Evolutionary conservation across 208 protist genomes (phyloP).

Genomic region (Phytomonas francai): DNA sequence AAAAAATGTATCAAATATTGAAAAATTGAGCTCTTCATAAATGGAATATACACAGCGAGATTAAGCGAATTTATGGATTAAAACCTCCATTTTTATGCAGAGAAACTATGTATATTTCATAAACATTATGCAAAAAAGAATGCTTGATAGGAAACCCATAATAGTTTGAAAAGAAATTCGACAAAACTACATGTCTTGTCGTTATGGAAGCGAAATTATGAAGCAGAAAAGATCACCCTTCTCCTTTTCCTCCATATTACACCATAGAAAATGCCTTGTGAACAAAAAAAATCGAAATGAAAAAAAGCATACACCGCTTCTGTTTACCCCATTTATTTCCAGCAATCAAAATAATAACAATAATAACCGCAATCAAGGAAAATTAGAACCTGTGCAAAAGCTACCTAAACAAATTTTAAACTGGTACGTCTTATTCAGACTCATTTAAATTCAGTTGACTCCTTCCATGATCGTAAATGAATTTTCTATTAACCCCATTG

Average conservation of each 20-base stretch:
- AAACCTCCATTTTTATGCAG: neutral
- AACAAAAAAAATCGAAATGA: neutral
- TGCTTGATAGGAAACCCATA: neutral
- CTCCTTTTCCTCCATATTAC: neutral
- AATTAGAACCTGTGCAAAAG: constrained; percentile 3
- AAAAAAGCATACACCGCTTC: neutral
- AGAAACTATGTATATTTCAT: neutral
- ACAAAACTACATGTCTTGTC: neutral
- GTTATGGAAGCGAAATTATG: neutral
- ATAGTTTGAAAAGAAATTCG: neutral
- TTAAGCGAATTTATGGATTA: neutral
- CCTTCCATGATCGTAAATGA: neutral
- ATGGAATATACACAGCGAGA: neutral
- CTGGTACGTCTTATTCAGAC: neutral
- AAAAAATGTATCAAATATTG: neutral
- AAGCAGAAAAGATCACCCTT: neutral
- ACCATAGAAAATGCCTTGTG: neutral
- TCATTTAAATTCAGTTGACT: neutral
- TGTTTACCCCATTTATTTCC: neutral
- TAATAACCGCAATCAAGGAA: constrained; percentile 6
- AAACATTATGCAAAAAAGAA: neutral
- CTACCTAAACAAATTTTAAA: neutral
- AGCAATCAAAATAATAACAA: neutral
- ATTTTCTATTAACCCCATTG: neutral
- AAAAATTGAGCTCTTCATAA: neutral